Evolutionary conservation across 2,329 filamentous ascomycete species (phyloP), one percentile per base, ranked within the genome.

Genomic region (Aspergillus unguis): DNA sequence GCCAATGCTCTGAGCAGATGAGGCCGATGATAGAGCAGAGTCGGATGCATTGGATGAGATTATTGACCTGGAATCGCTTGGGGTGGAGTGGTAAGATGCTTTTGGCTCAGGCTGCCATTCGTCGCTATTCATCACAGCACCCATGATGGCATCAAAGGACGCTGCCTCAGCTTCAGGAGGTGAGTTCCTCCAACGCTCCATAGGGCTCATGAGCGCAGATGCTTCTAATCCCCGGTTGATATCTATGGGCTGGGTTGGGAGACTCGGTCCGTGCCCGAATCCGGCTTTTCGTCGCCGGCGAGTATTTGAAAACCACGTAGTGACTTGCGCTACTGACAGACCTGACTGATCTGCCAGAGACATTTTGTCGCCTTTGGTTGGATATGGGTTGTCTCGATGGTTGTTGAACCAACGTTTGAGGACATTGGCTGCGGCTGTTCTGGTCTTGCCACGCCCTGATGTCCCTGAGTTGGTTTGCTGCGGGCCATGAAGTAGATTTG

Each of bases 151-250:
- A 29, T 73, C 77, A 55, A 83, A 68, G 9, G 78, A 75, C 45
- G 82, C 82, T 59, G 81, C 79, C 75, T 85, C 82, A 70, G 83
- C 76, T 68, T 84, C 81, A 28, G 82, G 82, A 31, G 82, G 82
- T 57, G 80, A 83, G 61, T 81, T 73, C 62, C 82, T 76, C 82
- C 82, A 85, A 74, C 82, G 70, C 67, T 85, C 81, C 59, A 85
- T 72, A 4, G 82, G 82, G 65, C 80, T 80, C 62, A 83, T 26
- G 2, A 41, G 11, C 26, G 17, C 2, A 29, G 8, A 5, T 28
- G 7, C 41, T n/a, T 42, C 40, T 8, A n/a, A 29, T 2, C 26
- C n/a, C 4, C 40, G 40, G 5, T 7, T 26, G 5, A 17, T 43
- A 26, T 29, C 26, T 10, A 43, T 31, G 5, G 40, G 11, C 4